phyloP scores from a whole-genome alignment of 2,329 filamentous ascomycete genomes.

The Diaporthe ilicicola region DNA sequence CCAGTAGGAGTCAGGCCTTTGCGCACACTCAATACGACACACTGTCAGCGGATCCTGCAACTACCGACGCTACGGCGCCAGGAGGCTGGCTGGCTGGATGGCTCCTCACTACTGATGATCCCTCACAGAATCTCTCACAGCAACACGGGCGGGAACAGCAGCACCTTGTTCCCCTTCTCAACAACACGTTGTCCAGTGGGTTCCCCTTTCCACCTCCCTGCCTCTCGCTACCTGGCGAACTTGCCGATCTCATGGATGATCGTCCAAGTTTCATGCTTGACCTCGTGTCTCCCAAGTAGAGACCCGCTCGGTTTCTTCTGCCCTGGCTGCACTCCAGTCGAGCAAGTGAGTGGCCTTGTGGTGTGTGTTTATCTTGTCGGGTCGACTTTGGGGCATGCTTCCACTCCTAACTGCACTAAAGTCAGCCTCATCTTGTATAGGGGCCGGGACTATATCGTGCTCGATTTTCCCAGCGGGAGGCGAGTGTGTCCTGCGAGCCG shows the following conservation, averaged over 20 bases:
- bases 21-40: not conserved
- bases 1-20: not conserved
- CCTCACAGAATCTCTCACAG: not conserved
- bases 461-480: not conserved
- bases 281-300: not conserved
- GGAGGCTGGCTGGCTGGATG: not conserved
- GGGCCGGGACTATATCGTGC: too few relatives aligned
- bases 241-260: not conserved
- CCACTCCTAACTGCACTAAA: too few relatives aligned
- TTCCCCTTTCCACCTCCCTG: not conserved
- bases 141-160: not conserved
- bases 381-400: not conserved
- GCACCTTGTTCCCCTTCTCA: not conserved
- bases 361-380: not conserved
- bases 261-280: conserved; percentile 13
- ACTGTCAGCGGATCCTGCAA: conserved; percentile 10
- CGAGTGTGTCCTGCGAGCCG: not conserved
- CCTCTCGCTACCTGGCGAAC: not conserved
- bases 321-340: not conserved
- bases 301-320: not conserved
- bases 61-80: conserved; percentile 6
- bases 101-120: conserved; percentile 3
- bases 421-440: not conserved
- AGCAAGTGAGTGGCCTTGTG: not conserved
- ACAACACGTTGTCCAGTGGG: not conserved